These are phyloP conservation scores for Podila verticillata DNA, from an alignment of 192 early-diverging fungal species.

Conservation along the genomic window DNA sequence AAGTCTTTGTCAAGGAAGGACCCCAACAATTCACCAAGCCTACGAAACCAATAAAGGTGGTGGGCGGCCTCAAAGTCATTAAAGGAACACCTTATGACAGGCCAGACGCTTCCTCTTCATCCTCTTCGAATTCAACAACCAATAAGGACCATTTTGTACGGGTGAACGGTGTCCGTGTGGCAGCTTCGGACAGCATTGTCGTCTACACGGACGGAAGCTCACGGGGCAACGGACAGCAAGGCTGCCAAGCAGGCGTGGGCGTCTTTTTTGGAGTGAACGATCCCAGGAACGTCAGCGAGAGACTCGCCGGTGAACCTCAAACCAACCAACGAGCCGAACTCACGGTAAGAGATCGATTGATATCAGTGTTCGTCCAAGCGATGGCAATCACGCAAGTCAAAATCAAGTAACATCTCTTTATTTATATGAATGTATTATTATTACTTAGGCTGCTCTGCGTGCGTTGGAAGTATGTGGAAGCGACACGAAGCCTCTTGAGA, in stretches of 20 bases:
- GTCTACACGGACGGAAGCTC: conserved; percentile 90
- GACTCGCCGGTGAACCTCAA: conserved; percentile 59
- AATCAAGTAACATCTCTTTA: not conserved
- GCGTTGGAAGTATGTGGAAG: conserved; percentile 61
- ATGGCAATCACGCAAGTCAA: not conserved
- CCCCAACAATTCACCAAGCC: conserved; percentile 25
- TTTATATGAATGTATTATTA: not conserved
- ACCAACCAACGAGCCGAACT: conserved; percentile 84
- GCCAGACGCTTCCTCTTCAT: not conserved
- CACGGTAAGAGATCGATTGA: conserved; percentile 38
- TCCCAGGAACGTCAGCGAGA: conserved; percentile 71
- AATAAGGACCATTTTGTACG: conserved; percentile 10
- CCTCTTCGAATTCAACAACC: not conserved
- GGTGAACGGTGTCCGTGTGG: conserved; percentile 15
- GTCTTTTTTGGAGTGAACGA: conserved; percentile 83
- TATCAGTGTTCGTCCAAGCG: too few species aligned
- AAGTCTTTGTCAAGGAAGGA: conserved; percentile 53
- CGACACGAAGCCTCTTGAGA: conserved; percentile 53
- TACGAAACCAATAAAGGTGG: not conserved
- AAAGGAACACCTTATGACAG: not conserved
- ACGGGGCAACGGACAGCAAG: conserved; percentile 69
- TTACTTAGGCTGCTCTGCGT: conserved; percentile 60
- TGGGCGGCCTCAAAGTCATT: conserved; percentile 1
- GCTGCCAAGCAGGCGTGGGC: conserved; percentile 83
- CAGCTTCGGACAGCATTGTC: conserved; percentile 32